Evolutionary conservation across 441 rosid species (phyloP).

Genomic region (Arabidopsis hybrid): DNA sequence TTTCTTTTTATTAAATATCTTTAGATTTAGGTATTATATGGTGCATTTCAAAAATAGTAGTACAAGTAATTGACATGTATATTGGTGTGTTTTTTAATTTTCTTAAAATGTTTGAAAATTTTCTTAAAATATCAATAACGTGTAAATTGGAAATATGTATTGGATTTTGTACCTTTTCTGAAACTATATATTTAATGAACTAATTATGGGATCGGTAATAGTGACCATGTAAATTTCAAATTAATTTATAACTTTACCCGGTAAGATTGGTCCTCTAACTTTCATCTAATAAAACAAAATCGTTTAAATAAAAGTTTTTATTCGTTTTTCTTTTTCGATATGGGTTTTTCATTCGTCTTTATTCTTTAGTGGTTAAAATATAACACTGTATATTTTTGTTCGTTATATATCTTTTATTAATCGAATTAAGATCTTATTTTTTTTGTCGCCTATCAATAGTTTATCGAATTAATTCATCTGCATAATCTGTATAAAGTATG

Average conservation of each 20-base stretch:
- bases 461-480: conserved; percentile 15
- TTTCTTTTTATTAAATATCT: no score
- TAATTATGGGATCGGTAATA: conserved; percentile 11
- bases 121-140: not conserved
- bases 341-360: not conserved
- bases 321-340: conserved; percentile 20
- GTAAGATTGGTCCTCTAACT: conserved; percentile 3
- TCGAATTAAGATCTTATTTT: not conserved
- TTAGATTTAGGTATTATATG: not conserved
- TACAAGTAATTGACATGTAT: not conserved
- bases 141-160: not conserved
- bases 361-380: not conserved
- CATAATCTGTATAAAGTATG: not conserved
- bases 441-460: not conserved
- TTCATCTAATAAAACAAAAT: conserved; percentile 5
- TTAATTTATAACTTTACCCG: conserved; percentile 1
- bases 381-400: not conserved
- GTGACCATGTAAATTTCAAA: conserved; percentile 11
- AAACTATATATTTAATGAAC: conserved; percentile 4
- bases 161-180: conserved; percentile 8
- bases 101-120: not conserved
- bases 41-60: not conserved
- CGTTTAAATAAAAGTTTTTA: conserved; percentile 18
- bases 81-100: not conserved
- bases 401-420: not conserved